These are phyloP conservation scores for Candida vaughaniae DNA, from an alignment of 805 yeast genomes.

Conservation along the genomic window DNA sequence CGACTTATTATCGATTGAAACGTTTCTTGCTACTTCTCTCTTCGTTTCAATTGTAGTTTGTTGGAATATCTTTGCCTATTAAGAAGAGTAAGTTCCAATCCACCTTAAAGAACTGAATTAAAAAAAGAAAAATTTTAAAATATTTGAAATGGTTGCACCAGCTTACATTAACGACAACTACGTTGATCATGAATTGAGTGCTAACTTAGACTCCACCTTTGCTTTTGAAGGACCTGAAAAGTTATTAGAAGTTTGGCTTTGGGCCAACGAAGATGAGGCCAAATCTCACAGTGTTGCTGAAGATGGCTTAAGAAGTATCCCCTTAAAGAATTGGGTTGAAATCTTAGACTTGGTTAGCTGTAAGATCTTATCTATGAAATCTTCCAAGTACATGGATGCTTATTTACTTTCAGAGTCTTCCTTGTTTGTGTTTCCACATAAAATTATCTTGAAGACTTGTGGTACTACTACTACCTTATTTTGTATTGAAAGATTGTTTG, in stretches of 20 bases:
- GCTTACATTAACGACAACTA: conserved; percentile 45
- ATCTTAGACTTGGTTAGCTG: conserved; percentile 83
- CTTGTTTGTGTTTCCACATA: conserved; percentile 83
- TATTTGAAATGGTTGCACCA: conserved; percentile 39
- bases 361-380: conserved; percentile 78
- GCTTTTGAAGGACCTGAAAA: conserved; percentile 99
- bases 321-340: conserved; percentile 64
- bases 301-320: conserved; percentile 62
- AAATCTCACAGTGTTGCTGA: conserved; percentile 27
- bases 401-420: conserved; percentile 87
- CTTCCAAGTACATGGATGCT: conserved; percentile 68
- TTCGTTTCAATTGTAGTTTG: conserved; percentile 34
- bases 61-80: neutral
- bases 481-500: conserved; percentile 67
- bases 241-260: conserved; percentile 86
- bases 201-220: conserved; percentile 77
- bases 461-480: conserved; percentile 91
- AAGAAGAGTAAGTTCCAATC: conserved; percentile 43
- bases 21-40: conserved; percentile 52
- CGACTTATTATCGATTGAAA: conserved; percentile 22
- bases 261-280: conserved; percentile 44
- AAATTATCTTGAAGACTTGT: conserved; percentile 86
- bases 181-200: conserved; percentile 78
- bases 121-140: conserved; percentile 7
- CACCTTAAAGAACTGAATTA: conserved; percentile 20